Evolutionary conservation across 1,284 basidiomycete genomes (phyloP), one percentile per base, ranked within the genome.

Genomic region (Rhodotorula mucilaginosa): DNA sequence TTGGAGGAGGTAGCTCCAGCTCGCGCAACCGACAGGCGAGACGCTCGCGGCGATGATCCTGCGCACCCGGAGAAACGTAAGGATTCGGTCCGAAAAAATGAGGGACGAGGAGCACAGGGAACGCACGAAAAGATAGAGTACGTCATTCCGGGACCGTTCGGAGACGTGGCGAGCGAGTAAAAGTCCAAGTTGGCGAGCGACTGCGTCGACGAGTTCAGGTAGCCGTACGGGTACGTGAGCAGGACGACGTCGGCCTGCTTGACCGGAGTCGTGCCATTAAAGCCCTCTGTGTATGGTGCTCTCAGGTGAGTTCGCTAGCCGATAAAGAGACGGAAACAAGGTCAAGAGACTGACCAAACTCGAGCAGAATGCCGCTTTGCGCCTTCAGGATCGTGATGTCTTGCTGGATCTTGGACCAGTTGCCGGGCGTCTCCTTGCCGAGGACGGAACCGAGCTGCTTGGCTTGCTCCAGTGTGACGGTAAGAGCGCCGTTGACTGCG

Each of bases 221-320:
- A 77, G 51, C 79, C 78, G 61, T 76, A 73, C 4, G 78, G 78
- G 60, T 79, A 79, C 13, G 71, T 73, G 39, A 79, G 70, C 16
- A 79, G 73, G 26, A 74, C 72, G 26, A 78, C 73, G 48, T 79
- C 79, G 16, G 79, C 79, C 58, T 79, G 79, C 68, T 79, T 79
- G 60, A 79, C 74, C 16, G 56, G 59, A 6, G 72, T 74, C 4
- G 72, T 65, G 29, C 67, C 70, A 59, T 75, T 78, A 59, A 77
- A 77, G 3, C 75, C 77, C 47, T 78, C 67, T 29, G 23, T 29
- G 23, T n/a, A 4, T 2, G 26, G 19, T 12, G 39, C 54, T 16
- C 29, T 2, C n/a, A 29, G 26, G 54, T 56, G 5, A 56, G 26
- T 18, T 15, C 23, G 3, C 54, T 7, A n/a, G n/a, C 8, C 23